These are phyloP conservation scores for Crithidia expoeki DNA, from an alignment of 208 protist genomes.

Conservation along the genomic window DNA sequence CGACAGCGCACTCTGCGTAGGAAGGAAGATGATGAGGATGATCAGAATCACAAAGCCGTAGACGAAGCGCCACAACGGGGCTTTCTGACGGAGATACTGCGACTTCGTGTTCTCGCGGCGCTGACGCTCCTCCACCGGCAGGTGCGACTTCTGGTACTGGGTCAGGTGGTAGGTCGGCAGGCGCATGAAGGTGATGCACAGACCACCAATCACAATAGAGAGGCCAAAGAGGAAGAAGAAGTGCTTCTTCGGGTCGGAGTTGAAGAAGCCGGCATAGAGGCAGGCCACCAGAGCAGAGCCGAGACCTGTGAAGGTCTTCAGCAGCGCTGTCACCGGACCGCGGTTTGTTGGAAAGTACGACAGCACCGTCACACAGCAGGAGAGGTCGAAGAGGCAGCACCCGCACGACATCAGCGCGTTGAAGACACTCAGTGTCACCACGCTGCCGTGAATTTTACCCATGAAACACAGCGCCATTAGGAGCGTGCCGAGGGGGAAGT, in stretches of 20 bases:
- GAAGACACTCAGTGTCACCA: constrained; percentile 40
- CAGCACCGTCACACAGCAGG: constrained; percentile 44
- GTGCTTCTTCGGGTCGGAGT: constrained; percentile 37
- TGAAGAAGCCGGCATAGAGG: constrained; percentile 44
- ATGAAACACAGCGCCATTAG: constrained; percentile 51
- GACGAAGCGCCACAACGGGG: constrained; percentile 55
- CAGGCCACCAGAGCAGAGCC: constrained; percentile 50
- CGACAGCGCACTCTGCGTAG: constrained; percentile 46
- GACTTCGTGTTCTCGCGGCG: constrained; percentile 37
- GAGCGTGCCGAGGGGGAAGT: constrained; percentile 37
- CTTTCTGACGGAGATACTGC: constrained; percentile 62
- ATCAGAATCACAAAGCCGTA: constrained; percentile 55
- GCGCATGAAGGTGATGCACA: constrained; percentile 46
- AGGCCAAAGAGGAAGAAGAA: constrained; percentile 52
- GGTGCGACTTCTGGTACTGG: constrained; percentile 34
- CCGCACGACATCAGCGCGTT: constrained; percentile 36
- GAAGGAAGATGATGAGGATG: constrained; percentile 59
- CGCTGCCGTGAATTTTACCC: constrained; percentile 38
- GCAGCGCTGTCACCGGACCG: constrained; percentile 51
- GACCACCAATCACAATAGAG: constrained; percentile 19
- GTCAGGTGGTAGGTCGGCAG: constrained; percentile 66
- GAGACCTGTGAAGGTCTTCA: constrained; percentile 70
- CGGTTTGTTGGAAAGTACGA: constrained; percentile 56
- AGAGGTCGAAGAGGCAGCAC: constrained; percentile 48
- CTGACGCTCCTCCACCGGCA: constrained; percentile 46